Evolutionary conservation across 805 yeast species (phyloP), one percentile per base, ranked within the genome.

Genomic region (Saturnispora bothae): DNA sequence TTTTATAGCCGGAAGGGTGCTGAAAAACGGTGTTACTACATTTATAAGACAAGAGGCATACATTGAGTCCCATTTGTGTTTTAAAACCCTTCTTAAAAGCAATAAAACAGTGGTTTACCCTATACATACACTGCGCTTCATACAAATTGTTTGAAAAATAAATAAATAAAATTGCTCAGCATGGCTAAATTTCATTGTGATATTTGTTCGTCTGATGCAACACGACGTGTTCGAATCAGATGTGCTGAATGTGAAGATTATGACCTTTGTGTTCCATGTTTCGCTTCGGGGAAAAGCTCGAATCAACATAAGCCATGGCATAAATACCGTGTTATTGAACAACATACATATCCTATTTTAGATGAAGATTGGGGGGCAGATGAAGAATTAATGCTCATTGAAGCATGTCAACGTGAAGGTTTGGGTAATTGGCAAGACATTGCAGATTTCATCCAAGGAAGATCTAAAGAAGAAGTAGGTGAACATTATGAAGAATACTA

Each of bases 351-450:
- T 53, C 98, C 99, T 0, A 83, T 94, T 8, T 79, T 94, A 48
- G 82, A 76, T 37, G 73, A 70, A 40, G 88, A 80, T 40, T 92
- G 98, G 97, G 99, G 98, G 27, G 98, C 98, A 1, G 98, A 92
- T 61, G 99, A 92, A 58, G 99, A 92, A 59, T 55, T 88, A 40
- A 66, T 84, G 23, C 64, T 92, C 42, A 72, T 94, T 12, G 95
- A 86, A 57, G 97, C 96, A 7, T 79, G 94, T 31, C 96, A 92
- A 58, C 79, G 83, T 8, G 70, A 74, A 32, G 98, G 99, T 0
- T 57, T 92, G 39, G 99, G 99, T 2, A 86, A 88, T 56, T 92
- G 98, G 98, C 95, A 84, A 52, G 98, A 92, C 57, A 75, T 94
- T n/a, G 81, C 95, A 9, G 97, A 92, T 54, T 95, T 84, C 53